Evolutionary conservation across 108 stramenopile species (phyloP), one percentile per base, ranked within the genome.

Genomic region (Parietichytrium sp.): DNA sequence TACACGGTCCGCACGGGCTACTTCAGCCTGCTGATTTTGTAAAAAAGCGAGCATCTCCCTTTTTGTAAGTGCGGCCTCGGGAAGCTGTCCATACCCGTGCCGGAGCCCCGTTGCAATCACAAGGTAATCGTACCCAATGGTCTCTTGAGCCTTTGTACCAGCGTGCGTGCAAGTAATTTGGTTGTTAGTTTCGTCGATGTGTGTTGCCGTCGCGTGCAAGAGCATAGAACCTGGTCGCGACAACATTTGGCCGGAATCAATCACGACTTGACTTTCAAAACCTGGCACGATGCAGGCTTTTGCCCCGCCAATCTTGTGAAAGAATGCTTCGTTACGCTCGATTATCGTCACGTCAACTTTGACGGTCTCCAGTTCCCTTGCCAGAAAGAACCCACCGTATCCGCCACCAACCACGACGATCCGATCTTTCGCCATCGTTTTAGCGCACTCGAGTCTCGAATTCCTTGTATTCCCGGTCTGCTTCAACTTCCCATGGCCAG

Each of bases 61-160:
- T 42, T 72, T 72, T 16, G 15, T 18, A 23, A 72, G 42, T 6
- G 20, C 25, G 10, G 13, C 38, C 13, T 72, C 61, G 10, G 61
- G 61, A 6, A 72, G 61, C 42, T 72, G 61, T n/a, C 61, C 61
- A 72, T 72, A 72, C 10, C 61, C 61, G 20, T 72, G 61, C 15
- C 6, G 36, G 10, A 72, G 33, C 38, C 61, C 61, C 61, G 45
- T 72, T 33, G 61, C 61, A 23, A 72, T 33, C 6, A 72, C 2
- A 42, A 72, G 61, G 42, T 45, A 45, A 25, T 72, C 61, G 33
- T 72, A 72, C 12, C 6, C 6, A 25, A 72, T 45, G 23, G 6
- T 45, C 33, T 72, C 61, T n/a, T n/a, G n/a, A n/a, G n/a, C n/a
- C n/a, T n/a, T n/a, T n/a, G 29, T 31, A n/a, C 15, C 33, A 10